Base-by-base conservation (phyloP, 1,284 basidiomycete species). In the Cystobasidium slooffiae region DNA sequence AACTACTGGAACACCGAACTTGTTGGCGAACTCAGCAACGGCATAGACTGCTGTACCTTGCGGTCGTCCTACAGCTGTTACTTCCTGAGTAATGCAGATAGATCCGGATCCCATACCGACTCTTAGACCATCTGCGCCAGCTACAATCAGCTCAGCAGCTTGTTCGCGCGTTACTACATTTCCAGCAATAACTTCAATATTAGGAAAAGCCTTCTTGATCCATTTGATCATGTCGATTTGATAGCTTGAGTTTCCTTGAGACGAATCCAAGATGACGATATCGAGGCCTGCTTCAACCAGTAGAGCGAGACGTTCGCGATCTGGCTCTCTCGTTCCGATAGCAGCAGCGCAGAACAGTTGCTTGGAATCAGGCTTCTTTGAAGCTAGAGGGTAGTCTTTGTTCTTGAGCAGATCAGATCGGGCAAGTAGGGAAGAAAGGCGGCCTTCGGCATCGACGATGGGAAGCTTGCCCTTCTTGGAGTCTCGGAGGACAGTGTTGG, bases 81-180 rank as follows among this genome's bases (percentile, higher is more conserved):
- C 93, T 83, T 99, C 96, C 84, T 99, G 96, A 5, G 96, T 99
- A 84, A 99, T 99, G 83, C 96, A 99, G 81, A 99, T 99, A 12
- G 94, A 97, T 20, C 96, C 96, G 16, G 91, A 93, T 65, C 96
- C 96, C 96, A 99, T 99, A 68, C 96, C 97, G 55, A 99, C 87
- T 61, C 94, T 91, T 10, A 99, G 87, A 51, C 87, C 96, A 80
- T 99, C 96, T 7, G 95, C 96, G 74, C 96, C 97, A 6, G 94
- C 96, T 24, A 88, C 90, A 78, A 99, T 98, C 75, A 99, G 89
- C 72, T 87, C 89, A 18, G 97, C 96, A 4, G 96, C 96, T 83
- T 99, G 96, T 82, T 97, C 96, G 75, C 97, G 91, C 8, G 95
- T 98, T 75, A 94, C 75, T 14, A 76, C 75, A 55, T 76, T 76